Conservation (phyloP, 352 stramenopile species). For the Phytophthora tubulina region DNA sequence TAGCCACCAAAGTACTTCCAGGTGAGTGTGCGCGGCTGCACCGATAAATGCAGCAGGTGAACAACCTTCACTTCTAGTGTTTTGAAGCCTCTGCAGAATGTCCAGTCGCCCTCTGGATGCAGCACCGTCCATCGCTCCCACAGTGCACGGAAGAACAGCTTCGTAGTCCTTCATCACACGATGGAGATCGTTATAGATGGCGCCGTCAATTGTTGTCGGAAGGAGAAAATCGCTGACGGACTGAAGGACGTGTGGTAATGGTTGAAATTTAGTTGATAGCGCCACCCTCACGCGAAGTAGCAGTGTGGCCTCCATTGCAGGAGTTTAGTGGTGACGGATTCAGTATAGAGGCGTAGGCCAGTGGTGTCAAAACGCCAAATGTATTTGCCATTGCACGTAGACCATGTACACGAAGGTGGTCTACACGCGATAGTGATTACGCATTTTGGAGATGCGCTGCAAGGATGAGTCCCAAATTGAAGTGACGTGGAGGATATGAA, state of each 20-base stretch:
- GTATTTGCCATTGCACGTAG: too few relatives aligned
- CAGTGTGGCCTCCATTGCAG: conserved; percentile 7
- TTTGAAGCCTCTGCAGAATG: conserved; percentile 17
- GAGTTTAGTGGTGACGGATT: background rate
- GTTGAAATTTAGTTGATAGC: background rate
- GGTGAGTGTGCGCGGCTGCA: background rate
- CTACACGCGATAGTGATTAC: background rate
- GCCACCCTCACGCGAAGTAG: conserved; percentile 6
- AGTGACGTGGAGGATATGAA: conserved; percentile 1
- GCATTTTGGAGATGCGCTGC: background rate
- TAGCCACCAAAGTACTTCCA: conserved; percentile 15
- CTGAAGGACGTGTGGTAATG: conserved; percentile 2
- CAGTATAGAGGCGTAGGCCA: background rate
- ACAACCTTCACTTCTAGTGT: conserved; percentile 9
- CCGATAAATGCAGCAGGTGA: conserved; percentile 11
- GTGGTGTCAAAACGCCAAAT: background rate
- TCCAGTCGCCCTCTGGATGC: conserved; percentile 11
- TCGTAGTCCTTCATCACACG: background rate
- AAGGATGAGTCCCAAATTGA: conserved; percentile 3
- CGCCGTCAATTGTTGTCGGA: conserved; percentile 1
- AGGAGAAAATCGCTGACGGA: conserved; percentile 5
- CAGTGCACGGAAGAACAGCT: background rate
- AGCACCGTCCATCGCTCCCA: conserved; percentile 22
- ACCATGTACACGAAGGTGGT: background rate
- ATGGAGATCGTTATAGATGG: conserved; percentile 14